Evolutionary conservation across 495 filamentous ascomycete species (phyloP).

Genomic region (Aspergillus biplanus): DNA sequence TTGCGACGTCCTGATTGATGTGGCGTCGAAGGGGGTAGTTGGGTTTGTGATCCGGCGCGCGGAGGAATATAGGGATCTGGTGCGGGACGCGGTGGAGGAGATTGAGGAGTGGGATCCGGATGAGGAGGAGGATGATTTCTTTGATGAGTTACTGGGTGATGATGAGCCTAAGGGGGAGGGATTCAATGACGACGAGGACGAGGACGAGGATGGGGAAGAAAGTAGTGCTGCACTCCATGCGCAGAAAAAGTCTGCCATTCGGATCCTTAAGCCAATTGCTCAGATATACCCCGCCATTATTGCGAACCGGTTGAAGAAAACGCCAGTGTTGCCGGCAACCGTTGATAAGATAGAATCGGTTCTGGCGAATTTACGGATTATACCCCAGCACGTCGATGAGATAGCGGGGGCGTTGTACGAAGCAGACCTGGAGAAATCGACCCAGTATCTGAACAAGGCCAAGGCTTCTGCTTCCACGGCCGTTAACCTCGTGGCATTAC

Average conservation of each 20-base stretch:
- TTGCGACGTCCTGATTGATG: constrained; percentile 69
- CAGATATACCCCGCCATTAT: constrained; percentile 48
- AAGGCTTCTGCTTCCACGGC: constrained; percentile 36
- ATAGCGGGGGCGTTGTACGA: constrained; percentile 54
- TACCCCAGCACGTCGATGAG: constrained; percentile 52
- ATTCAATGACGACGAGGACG: constrained; percentile 34
- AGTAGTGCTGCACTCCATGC: constrained; percentile 36
- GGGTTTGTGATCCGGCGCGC: constrained; percentile 63
- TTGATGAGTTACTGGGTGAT: constrained; percentile 45
- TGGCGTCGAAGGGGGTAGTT: constrained; percentile 66
- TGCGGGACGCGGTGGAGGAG: constrained; percentile 82
- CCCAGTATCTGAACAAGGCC: constrained; percentile 31
- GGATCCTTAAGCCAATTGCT: constrained; percentile 45
- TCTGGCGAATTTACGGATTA: constrained; percentile 37
- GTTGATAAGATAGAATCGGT: constrained; percentile 35
- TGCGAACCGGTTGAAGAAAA: constrained; percentile 40
- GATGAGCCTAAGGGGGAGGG: constrained; percentile 50
- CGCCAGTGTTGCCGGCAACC: constrained; percentile 19
- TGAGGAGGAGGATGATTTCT: constrained; percentile 57
- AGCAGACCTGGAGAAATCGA: constrained; percentile 35
- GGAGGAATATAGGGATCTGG: constrained; percentile 67
- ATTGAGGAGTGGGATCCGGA: constrained; percentile 85
- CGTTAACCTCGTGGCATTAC: constrained; percentile 29
- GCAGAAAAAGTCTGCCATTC: constrained; percentile 43
- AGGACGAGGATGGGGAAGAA: constrained; percentile 33